phyloP scores from a whole-genome alignment of 2,329 filamentous ascomycete genomes.

The Intubia oerlemansii region DNA sequence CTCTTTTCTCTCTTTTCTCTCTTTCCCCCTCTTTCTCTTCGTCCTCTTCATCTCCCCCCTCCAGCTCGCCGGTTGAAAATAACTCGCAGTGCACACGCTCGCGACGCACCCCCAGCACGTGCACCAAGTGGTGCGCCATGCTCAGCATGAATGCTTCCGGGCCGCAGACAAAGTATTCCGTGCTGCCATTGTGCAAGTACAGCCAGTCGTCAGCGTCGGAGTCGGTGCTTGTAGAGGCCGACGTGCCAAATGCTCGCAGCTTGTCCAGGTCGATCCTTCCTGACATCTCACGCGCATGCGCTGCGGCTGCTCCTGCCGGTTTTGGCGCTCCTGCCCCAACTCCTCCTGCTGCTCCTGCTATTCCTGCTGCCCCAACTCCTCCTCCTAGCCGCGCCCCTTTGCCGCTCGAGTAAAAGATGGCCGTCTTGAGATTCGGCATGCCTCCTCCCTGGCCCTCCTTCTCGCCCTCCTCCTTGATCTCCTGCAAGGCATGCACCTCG shows the following conservation, averaged over 20 bases:
- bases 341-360: too few relatives aligned
- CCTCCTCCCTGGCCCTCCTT: too few relatives aligned
- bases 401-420: conserved; percentile 27
- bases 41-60: too few relatives aligned
- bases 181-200: conserved; percentile 21
- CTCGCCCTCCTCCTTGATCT: too few relatives aligned
- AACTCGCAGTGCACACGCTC: conserved; percentile 22
- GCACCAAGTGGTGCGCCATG: conserved; percentile 20
- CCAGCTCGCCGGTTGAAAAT: conserved; percentile 20
- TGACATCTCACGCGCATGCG: too few relatives aligned
- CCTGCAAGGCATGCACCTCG: conserved; percentile 23
- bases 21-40: too few relatives aligned
- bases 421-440: conserved; percentile 16
- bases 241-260: conserved; percentile 21
- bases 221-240: conserved; percentile 22
- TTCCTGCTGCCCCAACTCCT: too few relatives aligned
- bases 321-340: too few relatives aligned
- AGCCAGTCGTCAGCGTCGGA: conserved; percentile 16
- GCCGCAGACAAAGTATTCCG: conserved; percentile 33
- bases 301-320: too few relatives aligned
- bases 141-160: conserved; percentile 33
- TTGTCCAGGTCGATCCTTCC: neutral
- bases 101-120: conserved; percentile 17
- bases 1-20: too few relatives aligned
- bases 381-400: conserved; percentile 20